phyloP scores from a whole-genome alignment of 2,329 filamentous ascomycete species.

The Pseudogymnoascus sp. region DNA sequence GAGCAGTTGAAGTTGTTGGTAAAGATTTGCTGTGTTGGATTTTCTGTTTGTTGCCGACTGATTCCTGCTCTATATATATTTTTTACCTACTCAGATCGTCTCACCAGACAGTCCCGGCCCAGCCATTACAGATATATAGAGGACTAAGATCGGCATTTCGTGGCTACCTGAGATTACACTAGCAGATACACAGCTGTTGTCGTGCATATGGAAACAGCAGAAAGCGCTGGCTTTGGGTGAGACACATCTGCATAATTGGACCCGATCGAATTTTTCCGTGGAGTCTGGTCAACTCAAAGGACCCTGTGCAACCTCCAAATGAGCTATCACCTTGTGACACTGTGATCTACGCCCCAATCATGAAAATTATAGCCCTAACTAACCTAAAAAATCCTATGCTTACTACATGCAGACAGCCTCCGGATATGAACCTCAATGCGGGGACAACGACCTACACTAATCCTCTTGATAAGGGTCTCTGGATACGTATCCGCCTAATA shows the following conservation, averaged over 20 bases:
- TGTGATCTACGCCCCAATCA: not conserved
- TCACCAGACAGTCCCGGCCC: not conserved
- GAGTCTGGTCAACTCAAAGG: not conserved
- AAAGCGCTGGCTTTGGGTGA: not conserved
- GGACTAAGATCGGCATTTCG: not conserved
- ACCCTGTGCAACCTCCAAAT: not conserved
- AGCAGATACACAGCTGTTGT: not conserved
- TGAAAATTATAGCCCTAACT: not conserved
- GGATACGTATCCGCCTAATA: not conserved
- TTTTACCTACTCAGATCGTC: not conserved
- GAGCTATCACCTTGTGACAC: not conserved
- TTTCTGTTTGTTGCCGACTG: not conserved
- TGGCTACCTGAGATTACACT: not conserved
- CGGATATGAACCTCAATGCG: not conserved
- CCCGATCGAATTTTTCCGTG: not conserved
- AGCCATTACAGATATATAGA: not conserved
- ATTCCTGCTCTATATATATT: not conserved
- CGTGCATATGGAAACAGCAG: not conserved
- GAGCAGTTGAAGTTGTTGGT: not conserved
- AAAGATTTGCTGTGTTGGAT: not conserved
- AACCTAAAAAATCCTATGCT: too few relatives aligned
- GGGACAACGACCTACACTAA: not conserved
- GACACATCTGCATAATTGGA: not conserved
- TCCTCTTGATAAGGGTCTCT: not conserved
- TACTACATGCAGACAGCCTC: not conserved